These are phyloP conservation scores for Globisporangium nodosum DNA, from an alignment of 352 stramenopile genomes.

Conservation along the genomic window DNA sequence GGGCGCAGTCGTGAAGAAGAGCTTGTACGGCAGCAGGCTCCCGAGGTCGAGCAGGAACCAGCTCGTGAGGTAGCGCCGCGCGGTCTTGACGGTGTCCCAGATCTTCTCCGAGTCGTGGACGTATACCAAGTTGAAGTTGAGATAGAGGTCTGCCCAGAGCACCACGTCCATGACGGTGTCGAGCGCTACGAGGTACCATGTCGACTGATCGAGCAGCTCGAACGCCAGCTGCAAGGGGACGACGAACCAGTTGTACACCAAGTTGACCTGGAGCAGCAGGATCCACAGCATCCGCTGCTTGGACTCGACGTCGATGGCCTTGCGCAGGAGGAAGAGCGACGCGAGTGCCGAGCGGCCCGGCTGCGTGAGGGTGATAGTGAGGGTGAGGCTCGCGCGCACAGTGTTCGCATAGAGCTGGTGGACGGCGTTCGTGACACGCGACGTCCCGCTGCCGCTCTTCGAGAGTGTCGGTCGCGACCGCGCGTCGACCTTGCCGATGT, in stretches of 20 bases:
- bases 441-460: not conserved
- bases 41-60: constrained; percentile 37
- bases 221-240: constrained; percentile 43
- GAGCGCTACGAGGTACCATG: constrained; percentile 25
- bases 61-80: constrained; percentile 24
- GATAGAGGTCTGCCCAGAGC: constrained; percentile 41
- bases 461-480: not conserved
- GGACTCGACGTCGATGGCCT: constrained; percentile 37
- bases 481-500: not conserved
- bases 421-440: constrained; percentile 6
- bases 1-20: constrained; percentile 15
- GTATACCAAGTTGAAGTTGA: constrained; percentile 55
- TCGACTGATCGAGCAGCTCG: constrained; percentile 18
- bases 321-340: constrained; percentile 27
- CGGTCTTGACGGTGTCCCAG: constrained; percentile 27
- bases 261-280: constrained; percentile 27
- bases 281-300: constrained; percentile 45
- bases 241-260: constrained; percentile 55
- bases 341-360: constrained; percentile 8
- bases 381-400: not conserved
- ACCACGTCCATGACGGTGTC: constrained; percentile 36
- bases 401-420: constrained; percentile 17
- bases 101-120: constrained; percentile 57
- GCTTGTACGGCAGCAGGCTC: constrained; percentile 38
- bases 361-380: not conserved